phyloP scores from a whole-genome alignment of 768 basidiomycete species.

The Harrya chromipes region DNA sequence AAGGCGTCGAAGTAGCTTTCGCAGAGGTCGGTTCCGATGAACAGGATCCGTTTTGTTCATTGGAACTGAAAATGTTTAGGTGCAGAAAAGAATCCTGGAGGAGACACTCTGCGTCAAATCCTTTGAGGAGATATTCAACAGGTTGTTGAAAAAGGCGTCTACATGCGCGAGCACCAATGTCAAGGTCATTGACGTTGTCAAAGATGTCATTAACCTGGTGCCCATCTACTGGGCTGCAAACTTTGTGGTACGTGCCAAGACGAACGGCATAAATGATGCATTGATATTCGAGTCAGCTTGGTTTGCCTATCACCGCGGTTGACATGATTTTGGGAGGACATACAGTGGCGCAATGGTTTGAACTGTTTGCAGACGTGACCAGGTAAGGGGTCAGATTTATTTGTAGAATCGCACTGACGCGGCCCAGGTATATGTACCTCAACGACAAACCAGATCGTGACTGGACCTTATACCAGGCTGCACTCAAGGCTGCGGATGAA shows the following conservation, averaged over 20 bases:
- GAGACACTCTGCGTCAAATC: slow-evolving; percentile 6
- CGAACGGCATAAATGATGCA: neutral
- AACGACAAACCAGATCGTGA: slow-evolving; percentile 32
- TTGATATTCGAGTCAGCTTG: slow-evolving; percentile 5
- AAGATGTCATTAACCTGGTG: slow-evolving; percentile 62
- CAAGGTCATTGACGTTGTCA: slow-evolving; percentile 55
- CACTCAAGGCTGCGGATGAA: slow-evolving; percentile 23
- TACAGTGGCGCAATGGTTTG: slow-evolving; percentile 41
- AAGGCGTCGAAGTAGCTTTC: neutral
- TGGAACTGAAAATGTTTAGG: slow-evolving; percentile 1
- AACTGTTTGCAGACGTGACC: slow-evolving; percentile 47
- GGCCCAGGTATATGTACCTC: slow-evolving; percentile 36
- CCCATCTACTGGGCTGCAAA: slow-evolving; percentile 61
- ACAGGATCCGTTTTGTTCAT: neutral
- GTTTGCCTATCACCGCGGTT: slow-evolving; percentile 36
- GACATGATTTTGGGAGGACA: slow-evolving; percentile 38
- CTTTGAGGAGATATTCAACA: slow-evolving; percentile 10
- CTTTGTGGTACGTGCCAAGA: slow-evolving; percentile 44
- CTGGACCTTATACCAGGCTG: slow-evolving; percentile 31
- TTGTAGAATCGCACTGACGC: neutral
- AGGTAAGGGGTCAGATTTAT: slow-evolving; percentile 20
- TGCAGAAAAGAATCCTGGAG: slow-evolving; percentile 13
- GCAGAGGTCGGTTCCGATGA: slow-evolving; percentile 12
- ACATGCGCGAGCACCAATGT: neutral
- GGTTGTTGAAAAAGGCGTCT: slow-evolving; percentile 14